These are phyloP conservation scores for Periglandula ipomoeae DNA, from an alignment of 2,329 filamentous ascomycete species.

Conservation along the genomic window DNA sequence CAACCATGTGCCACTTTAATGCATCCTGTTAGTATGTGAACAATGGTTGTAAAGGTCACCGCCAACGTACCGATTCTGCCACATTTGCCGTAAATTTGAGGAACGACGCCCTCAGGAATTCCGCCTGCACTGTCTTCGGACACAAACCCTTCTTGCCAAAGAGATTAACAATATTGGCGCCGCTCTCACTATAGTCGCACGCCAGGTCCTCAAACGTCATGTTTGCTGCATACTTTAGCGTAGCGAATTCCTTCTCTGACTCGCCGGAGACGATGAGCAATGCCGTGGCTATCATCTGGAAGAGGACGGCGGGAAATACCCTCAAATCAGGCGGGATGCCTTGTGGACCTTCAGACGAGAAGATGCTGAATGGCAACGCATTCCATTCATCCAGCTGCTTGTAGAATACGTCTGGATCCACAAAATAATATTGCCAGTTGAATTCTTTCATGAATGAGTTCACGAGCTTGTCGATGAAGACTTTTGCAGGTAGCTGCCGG, in stretches of 20 bases:
- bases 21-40: constrained; percentile 3
- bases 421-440: constrained; percentile 48
- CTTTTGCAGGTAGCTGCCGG: constrained; percentile 45
- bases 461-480: constrained; percentile 45
- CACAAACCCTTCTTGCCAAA: constrained; percentile 49
- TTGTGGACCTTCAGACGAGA: constrained; percentile 40
- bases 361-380: constrained; percentile 39
- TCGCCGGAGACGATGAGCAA: constrained; percentile 42
- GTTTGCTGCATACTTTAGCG: constrained; percentile 47
- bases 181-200: constrained; percentile 50
- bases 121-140: constrained; percentile 46
- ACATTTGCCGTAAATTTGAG: no score
- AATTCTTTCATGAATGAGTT: constrained; percentile 46
- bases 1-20: constrained; percentile 44
- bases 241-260: constrained; percentile 39
- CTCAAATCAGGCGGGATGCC: constrained; percentile 41
- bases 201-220: constrained; percentile 55
- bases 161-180: constrained; percentile 41
- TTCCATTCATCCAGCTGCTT: constrained; percentile 46
- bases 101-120: constrained; percentile 49
- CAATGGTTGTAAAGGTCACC: background rate
- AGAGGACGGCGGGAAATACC: constrained; percentile 50
- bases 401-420: constrained; percentile 45
- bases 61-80: constrained; percentile 38
- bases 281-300: constrained; percentile 47